Base-by-base conservation (phyloP, 768 basidiomycete genomes). In the Leccinum subgranulosum region DNA sequence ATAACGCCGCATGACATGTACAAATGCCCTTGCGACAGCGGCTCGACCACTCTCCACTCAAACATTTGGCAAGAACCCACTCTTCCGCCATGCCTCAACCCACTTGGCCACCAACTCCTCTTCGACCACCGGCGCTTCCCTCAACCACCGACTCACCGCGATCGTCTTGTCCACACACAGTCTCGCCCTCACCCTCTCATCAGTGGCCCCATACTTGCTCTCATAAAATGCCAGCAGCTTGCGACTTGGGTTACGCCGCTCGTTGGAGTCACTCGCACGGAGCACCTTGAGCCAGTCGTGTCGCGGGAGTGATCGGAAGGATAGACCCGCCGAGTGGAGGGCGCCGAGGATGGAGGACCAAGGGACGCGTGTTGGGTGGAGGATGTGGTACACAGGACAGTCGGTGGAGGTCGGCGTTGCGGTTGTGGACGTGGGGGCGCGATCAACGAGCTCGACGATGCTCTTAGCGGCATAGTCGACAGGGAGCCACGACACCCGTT, bases 391-490 rank as follows among this genome's bases (percentile, higher is more conserved):
- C 15, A 34, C 34, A 7, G 14, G 39, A 41, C n/a, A 41, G 39
- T 41, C 9, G 9, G 39, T 41, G n/a, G n/a, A 41, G n/a, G 0
- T n/a, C 9, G n/a, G 0, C 1, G 10, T 41, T 52, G 3, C 51
- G 60, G 7, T 66, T 62, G 29, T 66, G 51, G 41, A 72, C 23
- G 12, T 70, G 54, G n/a, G 11, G 34, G 62, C 54, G 15, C 63
- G 51, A 1, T 48, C 52, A 5, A 79, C 69, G 39, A 41, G 73
- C 57, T 84, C 81, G 39, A 72, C 61, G 59, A 84, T 80, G 17
- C 74, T 75, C 33, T 69, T 69, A 8, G 76, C 82, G 1, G 82
- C 82, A 52, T 71, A 74, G 69, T 85, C 76, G 51, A 83, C 80
- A 0, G 83, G 81, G 2, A 84, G 72, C 81, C 82, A 84, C 0